Percentiles rank a stretch among this genome's conserved stretches.
Evolutionary conservation across 108 stramenopile species (phyloP).

Genomic region (Nannochloropsis oceanica): DNA sequence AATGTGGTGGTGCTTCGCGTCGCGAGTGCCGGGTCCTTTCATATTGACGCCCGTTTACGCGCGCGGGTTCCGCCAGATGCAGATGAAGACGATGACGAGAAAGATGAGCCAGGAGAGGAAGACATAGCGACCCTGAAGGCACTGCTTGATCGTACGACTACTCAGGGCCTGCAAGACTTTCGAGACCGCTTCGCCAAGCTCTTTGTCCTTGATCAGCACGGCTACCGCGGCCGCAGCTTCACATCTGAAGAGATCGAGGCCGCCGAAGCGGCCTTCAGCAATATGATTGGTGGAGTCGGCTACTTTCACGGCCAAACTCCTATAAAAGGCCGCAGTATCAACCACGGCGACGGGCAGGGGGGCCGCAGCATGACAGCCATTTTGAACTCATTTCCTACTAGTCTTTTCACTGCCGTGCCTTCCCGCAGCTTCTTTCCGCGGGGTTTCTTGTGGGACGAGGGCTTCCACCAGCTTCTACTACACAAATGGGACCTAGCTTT

Average conservation of each 20-base stretch:
- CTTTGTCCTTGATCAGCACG: neutral
- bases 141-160: neutral
- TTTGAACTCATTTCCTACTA: constrained; percentile 18
- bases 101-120: neutral
- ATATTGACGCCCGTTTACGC: neutral
- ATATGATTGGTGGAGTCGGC: constrained; percentile 32
- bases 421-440: constrained; percentile 43
- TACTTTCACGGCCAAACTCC: constrained; percentile 23
- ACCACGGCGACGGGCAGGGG: neutral
- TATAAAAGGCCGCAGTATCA: neutral
- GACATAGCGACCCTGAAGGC: neutral
- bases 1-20: neutral
- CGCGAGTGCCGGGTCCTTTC: neutral
- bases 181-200: constrained; percentile 1
- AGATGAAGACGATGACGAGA: neutral
- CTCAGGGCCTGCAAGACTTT: neutral
- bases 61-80: neutral
- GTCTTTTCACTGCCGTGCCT: constrained; percentile 33
- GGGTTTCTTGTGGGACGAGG: constrained; percentile 47
- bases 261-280: constrained; percentile 24
- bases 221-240: constrained; percentile 1
- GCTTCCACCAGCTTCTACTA: constrained; percentile 38
- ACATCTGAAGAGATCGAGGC: constrained; percentile 10
- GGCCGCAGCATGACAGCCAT: neutral
- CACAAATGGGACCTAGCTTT: constrained; percentile 7